These are phyloP conservation scores for Aspergillus sp. DNA, from an alignment of 2,329 filamentous ascomycete genomes.

Conservation along the genomic window DNA sequence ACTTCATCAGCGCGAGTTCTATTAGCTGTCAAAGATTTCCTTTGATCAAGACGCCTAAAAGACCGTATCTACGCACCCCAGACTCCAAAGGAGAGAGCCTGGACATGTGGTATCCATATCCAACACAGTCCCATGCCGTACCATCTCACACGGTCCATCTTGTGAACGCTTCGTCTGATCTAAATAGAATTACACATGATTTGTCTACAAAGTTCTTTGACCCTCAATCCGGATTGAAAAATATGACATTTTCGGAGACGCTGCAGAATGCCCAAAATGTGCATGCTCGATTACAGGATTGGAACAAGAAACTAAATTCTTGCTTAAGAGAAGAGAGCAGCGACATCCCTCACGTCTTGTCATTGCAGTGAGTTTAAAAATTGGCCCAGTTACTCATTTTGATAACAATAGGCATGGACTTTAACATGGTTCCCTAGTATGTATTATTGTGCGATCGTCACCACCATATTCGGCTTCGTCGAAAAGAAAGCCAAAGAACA, in stretches of 20 bases:
- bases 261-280: slow-evolving; percentile 8
- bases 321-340: slow-evolving; percentile 7
- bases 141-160: slow-evolving; percentile 14
- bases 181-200: slow-evolving; percentile 16
- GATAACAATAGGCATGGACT: not conserved
- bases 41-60: slow-evolving; percentile 12
- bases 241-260: slow-evolving; percentile 5
- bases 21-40: slow-evolving; percentile 11
- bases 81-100: slow-evolving; percentile 2
- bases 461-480: not conserved
- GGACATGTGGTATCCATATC: slow-evolving; percentile 18
- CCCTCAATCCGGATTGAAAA: slow-evolving; percentile 2
- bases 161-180: slow-evolving; percentile 11
- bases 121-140: slow-evolving; percentile 6
- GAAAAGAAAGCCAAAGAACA: not conserved
- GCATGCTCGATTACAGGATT: slow-evolving; percentile 13
- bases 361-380: slow-evolving; percentile 14
- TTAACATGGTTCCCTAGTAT: slow-evolving; percentile 18
- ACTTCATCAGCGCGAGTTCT: not conserved
- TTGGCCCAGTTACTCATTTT: not conserved
- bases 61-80: slow-evolving; percentile 1
- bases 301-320: slow-evolving; percentile 4
- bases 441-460: slow-evolving; percentile 28
- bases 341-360: slow-evolving; percentile 15
- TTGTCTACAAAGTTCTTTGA: slow-evolving; percentile 12